Evolutionary conservation across 139 green algal genomes (phyloP).

Genomic region (Chlorella sp.): DNA sequence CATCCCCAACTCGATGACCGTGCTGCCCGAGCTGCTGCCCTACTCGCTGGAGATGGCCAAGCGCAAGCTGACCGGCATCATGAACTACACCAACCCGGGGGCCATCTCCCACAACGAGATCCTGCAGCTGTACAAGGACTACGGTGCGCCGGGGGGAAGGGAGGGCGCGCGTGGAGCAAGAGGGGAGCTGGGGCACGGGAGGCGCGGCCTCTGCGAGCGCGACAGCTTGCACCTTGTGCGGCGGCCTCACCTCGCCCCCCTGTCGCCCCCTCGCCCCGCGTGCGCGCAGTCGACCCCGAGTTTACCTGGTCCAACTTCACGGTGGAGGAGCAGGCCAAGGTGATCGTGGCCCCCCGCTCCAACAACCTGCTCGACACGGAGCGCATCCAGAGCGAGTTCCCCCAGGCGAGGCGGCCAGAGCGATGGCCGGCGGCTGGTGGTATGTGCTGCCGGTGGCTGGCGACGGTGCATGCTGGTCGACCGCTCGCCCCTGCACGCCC

Average conservation of each 20-base stretch:
- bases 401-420: too few relatives aligned
- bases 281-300: conserved; percentile 92
- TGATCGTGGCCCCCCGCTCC: conserved; percentile 94
- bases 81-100: conserved; percentile 99
- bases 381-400: conserved; percentile 89
- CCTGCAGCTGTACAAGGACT: conserved; percentile 93
- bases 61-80: conserved; percentile 88
- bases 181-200: too few relatives aligned
- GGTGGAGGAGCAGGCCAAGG: conserved; percentile 96
- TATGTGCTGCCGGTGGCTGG: too few relatives aligned
- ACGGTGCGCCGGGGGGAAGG: too few relatives aligned
- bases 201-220: too few relatives aligned
- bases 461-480: too few relatives aligned
- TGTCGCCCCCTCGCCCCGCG: too few relatives aligned
- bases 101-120: conserved; percentile 97
- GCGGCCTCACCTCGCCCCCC: too few relatives aligned
- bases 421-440: too few relatives aligned
- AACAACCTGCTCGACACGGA: conserved; percentile 97
- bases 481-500: too few relatives aligned
- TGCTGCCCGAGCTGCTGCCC: conserved; percentile 95
- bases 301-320: conserved; percentile 95
- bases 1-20: conserved; percentile 98
- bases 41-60: conserved; percentile 90
- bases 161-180: too few relatives aligned
- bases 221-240: too few relatives aligned